Conservation (phyloP, 257 asterid genomes). For the Gentiana macrophylla region DNA sequence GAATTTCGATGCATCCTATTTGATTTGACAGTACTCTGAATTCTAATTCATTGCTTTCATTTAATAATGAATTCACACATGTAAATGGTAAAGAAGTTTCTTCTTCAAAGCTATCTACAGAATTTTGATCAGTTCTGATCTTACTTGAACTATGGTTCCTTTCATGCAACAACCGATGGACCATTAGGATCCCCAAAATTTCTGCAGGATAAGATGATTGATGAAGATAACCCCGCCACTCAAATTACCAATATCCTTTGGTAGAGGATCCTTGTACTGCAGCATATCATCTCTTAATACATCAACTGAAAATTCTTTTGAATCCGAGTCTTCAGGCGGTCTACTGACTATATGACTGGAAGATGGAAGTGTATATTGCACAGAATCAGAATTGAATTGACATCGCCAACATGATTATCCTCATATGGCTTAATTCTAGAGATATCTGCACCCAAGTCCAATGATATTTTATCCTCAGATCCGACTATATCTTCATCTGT, state of each 20-base stretch:
- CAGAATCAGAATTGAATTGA: slow-evolving; percentile 19
- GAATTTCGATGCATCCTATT: slow-evolving; percentile 74
- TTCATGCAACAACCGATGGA: slow-evolving; percentile 25
- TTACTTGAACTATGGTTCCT: slow-evolving; percentile 36
- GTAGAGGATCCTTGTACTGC: slow-evolving; percentile 25
- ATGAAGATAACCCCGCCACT: no score
- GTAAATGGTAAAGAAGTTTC: slow-evolving; percentile 48
- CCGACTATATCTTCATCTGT: slow-evolving; percentile 40
- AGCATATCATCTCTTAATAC: slow-evolving; percentile 31
- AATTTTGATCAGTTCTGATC: slow-evolving; percentile 27
- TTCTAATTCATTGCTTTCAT: slow-evolving; percentile 55
- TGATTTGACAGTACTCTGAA: slow-evolving; percentile 72
- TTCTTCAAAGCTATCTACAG: slow-evolving; percentile 44
- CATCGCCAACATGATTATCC: slow-evolving; percentile 18
- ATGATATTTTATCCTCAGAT: slow-evolving; percentile 23
- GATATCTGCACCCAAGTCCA: slow-evolving; percentile 24
- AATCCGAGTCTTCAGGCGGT: slow-evolving; percentile 18
- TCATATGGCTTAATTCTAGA: slow-evolving; percentile 21
- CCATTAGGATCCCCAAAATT: slow-evolving; percentile 37
- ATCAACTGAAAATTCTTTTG: slow-evolving; percentile 27
- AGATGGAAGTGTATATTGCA: slow-evolving; percentile 23
- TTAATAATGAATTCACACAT: slow-evolving; percentile 47
- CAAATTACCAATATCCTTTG: no score
- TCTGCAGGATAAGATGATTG: no score
- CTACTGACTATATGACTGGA: slow-evolving; percentile 22